Base-by-base conservation (phyloP, 2,329 filamentous ascomycete species). In the Neofusicoccum cordaticola region DNA sequence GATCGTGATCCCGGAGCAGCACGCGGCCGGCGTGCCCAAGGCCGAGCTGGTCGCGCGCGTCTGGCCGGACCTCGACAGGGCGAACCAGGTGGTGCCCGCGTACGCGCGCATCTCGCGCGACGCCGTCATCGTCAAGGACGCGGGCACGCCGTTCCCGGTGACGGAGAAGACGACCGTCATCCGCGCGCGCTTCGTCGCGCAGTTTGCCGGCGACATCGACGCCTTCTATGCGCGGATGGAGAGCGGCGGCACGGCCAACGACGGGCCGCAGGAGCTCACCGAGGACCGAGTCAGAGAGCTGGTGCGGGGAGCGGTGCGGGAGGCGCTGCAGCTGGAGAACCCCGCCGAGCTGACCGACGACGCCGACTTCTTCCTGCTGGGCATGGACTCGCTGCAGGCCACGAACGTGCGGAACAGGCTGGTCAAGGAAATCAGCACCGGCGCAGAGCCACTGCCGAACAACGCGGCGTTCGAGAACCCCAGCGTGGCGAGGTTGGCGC, bases 321-420 rank as follows among this genome's bases (percentile, higher is more conserved):
- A 62, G 13, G 22, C 42, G 34, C 44, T 62, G 8, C 39, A 42
- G 5, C 45, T 62, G 39, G 67, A 35, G 82, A 85, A 67, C 82
- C 84, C 0, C 85, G 85, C 15, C 80, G 81, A 64, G 79, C 85
- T 60, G 79, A 85, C 63, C 76, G 78, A n/a, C 65, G 80, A 82
- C 17, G 79, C 81, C 0, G 86, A 89, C 70, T 85, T 90, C 69
- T 89, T 88, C 69, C 74, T 79, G 0, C 74, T 81, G 0, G 86
- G 86, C 0, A 76, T 88, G 2, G 87, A 89, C 70, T 85, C 82
- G 47, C 72, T 89, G 34, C 83, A 86, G 67, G 83, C 85, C 0
- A 85, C 86, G 22, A 81, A 82, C 62, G 81, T 86, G 65, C 81
- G 86, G 67, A 79, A 77, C 81, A 74, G 75, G 0, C 81, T 88